Evolutionary conservation across 2,329 filamentous ascomycete genomes (phyloP).

Genomic region (Sclerotinia subarctica): DNA sequence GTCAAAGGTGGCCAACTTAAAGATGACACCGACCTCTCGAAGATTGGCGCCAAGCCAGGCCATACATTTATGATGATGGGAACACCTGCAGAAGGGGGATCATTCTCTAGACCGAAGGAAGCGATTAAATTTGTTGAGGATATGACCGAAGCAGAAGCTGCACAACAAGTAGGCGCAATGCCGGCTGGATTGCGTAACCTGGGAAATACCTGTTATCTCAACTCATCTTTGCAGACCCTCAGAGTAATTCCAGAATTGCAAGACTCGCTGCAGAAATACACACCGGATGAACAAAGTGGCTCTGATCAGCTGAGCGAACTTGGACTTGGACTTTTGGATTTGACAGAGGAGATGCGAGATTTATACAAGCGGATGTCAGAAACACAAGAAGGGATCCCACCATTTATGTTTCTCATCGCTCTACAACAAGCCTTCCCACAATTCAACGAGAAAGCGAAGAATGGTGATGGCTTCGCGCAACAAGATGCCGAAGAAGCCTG

Average conservation of each 20-base stretch:
- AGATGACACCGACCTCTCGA: conserved; percentile 84
- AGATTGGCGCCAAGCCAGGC: conserved; percentile 79
- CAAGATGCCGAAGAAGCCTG: conserved; percentile 98
- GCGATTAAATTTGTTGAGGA: conserved; percentile 89
- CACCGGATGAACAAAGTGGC: conserved; percentile 36
- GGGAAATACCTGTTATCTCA: conserved; percentile 98
- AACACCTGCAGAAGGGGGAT: conserved; percentile 62
- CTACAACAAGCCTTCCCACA: conserved; percentile 81
- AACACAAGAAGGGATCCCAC: conserved; percentile 83
- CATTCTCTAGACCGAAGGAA: conserved; percentile 73
- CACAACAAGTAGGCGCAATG: conserved; percentile 75
- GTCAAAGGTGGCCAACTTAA: conserved; percentile 94
- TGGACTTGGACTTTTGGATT: conserved; percentile 54
- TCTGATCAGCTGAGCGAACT: conserved; percentile 42
- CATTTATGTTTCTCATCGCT: conserved; percentile 76
- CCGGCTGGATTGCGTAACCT: conserved; percentile 88
- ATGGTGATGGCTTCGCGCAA: conserved; percentile 84
- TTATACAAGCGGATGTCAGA: conserved; percentile 87
- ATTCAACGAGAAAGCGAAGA: conserved; percentile 84
- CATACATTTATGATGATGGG: conserved; percentile 97
- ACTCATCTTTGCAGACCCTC: conserved; percentile 92
- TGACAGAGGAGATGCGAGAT: conserved; percentile 73
- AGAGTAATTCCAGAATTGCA: conserved; percentile 89
- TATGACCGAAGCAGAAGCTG: conserved; percentile 92
- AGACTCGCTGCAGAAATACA: conserved; percentile 67